Evolutionary conservation across 306 rosid genomes (phyloP).

Genomic region (Acacia acuminata): DNA sequence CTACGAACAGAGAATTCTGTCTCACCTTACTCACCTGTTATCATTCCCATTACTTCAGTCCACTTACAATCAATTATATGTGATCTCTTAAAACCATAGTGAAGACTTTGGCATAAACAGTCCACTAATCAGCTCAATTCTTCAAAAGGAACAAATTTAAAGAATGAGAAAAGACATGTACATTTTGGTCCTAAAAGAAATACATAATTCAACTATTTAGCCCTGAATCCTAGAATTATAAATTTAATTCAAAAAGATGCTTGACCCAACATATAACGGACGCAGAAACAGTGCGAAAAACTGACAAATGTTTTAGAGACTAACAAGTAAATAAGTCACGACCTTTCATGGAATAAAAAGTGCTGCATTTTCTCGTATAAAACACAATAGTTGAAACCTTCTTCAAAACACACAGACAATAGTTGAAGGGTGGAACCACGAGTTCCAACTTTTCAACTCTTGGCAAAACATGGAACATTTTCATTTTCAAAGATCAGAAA

Average conservation of each 20-base stretch:
- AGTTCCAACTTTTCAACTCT: slow-evolving; percentile 1
- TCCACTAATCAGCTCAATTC: background rate
- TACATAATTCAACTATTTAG: background rate
- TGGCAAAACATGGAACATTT: background rate
- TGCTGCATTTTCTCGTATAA: background rate
- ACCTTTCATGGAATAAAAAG: background rate
- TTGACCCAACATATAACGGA: background rate
- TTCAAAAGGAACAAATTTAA: background rate
- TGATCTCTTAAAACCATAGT: background rate
- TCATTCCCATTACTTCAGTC: slow-evolving; percentile 22
- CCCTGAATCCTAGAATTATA: background rate
- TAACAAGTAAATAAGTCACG: background rate
- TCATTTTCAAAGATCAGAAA: slow-evolving; percentile 11
- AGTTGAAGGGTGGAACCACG: background rate
- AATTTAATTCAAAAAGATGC: background rate
- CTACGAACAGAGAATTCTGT: slow-evolving; percentile 29
- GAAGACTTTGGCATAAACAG: background rate
- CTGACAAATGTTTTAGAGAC: background rate
- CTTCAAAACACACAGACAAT: background rate
- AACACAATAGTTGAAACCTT: background rate
- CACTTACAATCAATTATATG: slow-evolving; percentile 21
- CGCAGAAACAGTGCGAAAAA: background rate
- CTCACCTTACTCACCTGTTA: slow-evolving; percentile 49
- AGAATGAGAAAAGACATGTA: background rate
- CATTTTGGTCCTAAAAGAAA: background rate